phyloP scores from a whole-genome alignment of 495 filamentous ascomycete genomes.

The Podospora didyma region DNA sequence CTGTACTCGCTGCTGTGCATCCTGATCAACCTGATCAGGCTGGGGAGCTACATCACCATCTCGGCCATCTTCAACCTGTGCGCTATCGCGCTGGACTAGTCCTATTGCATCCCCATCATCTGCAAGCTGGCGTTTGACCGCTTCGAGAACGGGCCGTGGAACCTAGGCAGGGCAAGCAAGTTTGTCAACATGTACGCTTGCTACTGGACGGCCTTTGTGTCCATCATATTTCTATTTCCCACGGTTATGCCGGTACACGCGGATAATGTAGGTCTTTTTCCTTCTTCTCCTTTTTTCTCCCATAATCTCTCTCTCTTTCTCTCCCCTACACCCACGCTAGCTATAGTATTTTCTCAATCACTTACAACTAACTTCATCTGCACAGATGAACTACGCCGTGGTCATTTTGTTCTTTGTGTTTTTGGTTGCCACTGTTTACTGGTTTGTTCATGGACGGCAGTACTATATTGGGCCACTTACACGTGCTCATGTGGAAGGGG shows the following conservation, averaged over 20 bases:
- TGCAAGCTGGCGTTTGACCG: constrained; percentile 53
- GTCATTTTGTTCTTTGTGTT: constrained; percentile 42
- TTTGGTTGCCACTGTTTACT: constrained; percentile 38
- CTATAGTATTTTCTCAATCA: too few relatives aligned
- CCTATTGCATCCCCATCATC: constrained; percentile 56
- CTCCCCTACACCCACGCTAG: too few relatives aligned
- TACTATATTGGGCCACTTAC: constrained; percentile 48
- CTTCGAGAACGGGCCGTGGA: constrained; percentile 55
- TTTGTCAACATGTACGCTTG: constrained; percentile 50
- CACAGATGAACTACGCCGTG: constrained; percentile 37
- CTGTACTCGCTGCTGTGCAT: constrained; percentile 52
- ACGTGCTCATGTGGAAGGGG: not conserved
- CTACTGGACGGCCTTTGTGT: constrained; percentile 54
- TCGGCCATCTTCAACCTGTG: constrained; percentile 55
- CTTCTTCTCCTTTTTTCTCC: constrained; percentile 4
- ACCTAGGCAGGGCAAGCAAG: constrained; percentile 42
- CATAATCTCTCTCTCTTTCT: too few relatives aligned
- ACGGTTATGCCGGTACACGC: constrained; percentile 45
- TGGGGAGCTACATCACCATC: constrained; percentile 55
- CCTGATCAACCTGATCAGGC: constrained; percentile 56
- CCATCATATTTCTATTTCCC: constrained; percentile 55
- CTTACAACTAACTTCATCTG: not conserved
- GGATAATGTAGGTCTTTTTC: constrained; percentile 18
- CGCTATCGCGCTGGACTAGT: constrained; percentile 58
- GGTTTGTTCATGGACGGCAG: constrained; percentile 39